Conservation (phyloP, 2,329 filamentous ascomycete genomes). For the Monosporascus sp. region DNA sequence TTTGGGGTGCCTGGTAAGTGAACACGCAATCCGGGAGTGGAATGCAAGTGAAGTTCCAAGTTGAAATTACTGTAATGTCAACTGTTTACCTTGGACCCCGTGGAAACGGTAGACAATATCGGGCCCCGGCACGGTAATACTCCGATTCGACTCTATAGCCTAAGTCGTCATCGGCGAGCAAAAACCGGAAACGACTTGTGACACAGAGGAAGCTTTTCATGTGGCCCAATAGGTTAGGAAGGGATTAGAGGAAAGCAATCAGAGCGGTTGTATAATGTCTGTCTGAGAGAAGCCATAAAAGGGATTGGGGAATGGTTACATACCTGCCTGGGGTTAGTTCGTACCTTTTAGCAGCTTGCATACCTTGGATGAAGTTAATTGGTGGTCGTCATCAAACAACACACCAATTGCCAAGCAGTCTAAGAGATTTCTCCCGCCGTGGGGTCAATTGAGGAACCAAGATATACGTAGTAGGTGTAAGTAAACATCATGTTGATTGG, state of each 20-base stretch:
- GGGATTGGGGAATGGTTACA: too few relatives aligned
- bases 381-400: too few relatives aligned
- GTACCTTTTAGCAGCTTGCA: too few relatives aligned
- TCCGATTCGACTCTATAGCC: background rate
- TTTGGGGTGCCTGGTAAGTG: too few relatives aligned
- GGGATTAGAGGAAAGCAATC: too few relatives aligned
- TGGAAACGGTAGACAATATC: background rate
- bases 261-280: too few relatives aligned
- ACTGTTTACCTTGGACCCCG: background rate
- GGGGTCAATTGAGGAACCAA: background rate
- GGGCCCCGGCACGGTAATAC: background rate
- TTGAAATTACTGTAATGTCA: background rate
- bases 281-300: too few relatives aligned
- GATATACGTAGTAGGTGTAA: background rate
- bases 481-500: background rate
- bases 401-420: background rate
- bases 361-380: background rate
- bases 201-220: background rate
- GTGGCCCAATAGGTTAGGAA: too few relatives aligned
- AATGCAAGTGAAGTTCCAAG: background rate
- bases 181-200: background rate
- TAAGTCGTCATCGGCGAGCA: background rate
- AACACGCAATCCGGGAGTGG: background rate
- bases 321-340: too few relatives aligned
- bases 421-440: background rate